phyloP scores from a whole-genome alignment of 192 early-diverging fungal genomes.

The Obelidium mucronatum region DNA sequence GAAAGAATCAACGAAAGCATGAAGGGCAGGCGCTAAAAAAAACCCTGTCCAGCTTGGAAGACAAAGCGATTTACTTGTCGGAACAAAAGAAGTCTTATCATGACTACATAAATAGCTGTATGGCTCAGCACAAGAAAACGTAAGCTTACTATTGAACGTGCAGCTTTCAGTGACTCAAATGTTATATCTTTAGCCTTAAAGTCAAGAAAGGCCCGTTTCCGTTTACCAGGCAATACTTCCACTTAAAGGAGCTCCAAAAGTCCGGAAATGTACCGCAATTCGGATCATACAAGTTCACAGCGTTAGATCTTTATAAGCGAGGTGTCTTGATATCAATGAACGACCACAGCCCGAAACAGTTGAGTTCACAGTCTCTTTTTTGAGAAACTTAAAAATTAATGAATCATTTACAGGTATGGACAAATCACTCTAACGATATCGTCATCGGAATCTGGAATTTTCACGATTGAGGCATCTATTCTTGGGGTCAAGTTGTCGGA shows the following conservation, averaged over 20 bases:
- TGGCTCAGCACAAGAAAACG: constrained; percentile 78
- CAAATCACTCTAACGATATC: constrained; percentile 90
- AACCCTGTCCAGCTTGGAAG: constrained; percentile 84
- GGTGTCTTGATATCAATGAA: constrained; percentile 90
- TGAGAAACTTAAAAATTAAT: constrained; percentile 22
- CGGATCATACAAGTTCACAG: constrained; percentile 98
- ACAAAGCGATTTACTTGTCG: constrained; percentile 84
- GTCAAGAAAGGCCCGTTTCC: constrained; percentile 75
- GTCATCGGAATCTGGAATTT: constrained; percentile 89
- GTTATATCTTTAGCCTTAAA: constrained; percentile 45
- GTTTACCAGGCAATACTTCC: constrained; percentile 96
- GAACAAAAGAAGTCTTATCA: constrained; percentile 90
- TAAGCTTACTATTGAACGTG: constrained; percentile 23
- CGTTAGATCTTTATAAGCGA: constrained; percentile 89
- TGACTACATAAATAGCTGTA: constrained; percentile 90
- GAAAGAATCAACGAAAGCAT: constrained; percentile 73
- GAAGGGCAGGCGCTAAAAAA: constrained; percentile 80
- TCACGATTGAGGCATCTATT: constrained; percentile 85
- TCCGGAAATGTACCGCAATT: constrained; percentile 88
- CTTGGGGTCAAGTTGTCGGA: constrained; percentile 65
- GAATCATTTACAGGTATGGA: constrained; percentile 63
- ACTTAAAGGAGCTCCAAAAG: constrained; percentile 85
- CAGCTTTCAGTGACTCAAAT: background rate
- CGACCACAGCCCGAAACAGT: constrained; percentile 81
- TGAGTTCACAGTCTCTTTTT: constrained; percentile 20